Evolutionary conservation across 2,329 filamentous ascomycete species (phyloP).

Genomic region (Fusarium liriodendri): DNA sequence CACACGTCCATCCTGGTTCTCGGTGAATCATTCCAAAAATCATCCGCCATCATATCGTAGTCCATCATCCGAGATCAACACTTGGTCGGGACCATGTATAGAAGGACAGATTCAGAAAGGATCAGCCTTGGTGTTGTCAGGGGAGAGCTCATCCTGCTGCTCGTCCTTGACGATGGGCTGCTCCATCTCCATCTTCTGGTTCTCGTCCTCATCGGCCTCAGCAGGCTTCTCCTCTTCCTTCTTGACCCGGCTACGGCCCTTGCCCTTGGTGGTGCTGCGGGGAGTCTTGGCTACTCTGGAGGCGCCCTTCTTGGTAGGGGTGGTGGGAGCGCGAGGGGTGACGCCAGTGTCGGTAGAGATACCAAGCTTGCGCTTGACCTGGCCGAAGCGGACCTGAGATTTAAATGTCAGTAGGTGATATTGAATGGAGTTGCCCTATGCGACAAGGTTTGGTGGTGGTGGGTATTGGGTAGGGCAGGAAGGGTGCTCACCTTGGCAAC

Average conservation of each 20-base stretch:
- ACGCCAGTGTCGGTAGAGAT: conserved; percentile 45
- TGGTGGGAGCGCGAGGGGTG: conserved; percentile 9
- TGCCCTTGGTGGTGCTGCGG: conserved; percentile 35
- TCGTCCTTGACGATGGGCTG: conserved; percentile 19
- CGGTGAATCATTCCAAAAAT: neutral
- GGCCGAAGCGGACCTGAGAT: conserved; percentile 58
- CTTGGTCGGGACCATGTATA: neutral
- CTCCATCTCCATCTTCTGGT: conserved; percentile 35
- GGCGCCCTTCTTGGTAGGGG: conserved; percentile 40
- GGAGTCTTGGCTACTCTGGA: conserved; percentile 48
- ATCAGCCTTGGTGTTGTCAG: neutral
- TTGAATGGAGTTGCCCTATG: neutral
- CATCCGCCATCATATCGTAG: neutral
- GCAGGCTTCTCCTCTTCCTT: conserved; percentile 34
- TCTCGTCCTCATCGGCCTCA: conserved; percentile 29
- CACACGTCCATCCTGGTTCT: conserved; percentile 3
- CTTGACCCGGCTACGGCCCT: conserved; percentile 36
- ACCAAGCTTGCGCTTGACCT: conserved; percentile 61
- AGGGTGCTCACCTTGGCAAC: conserved; percentile 55
- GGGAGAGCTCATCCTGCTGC: conserved; percentile 9
- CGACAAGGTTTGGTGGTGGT: neutral
- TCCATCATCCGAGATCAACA: neutral
- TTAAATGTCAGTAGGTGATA: conserved; percentile 2
- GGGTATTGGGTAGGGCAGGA: neutral
- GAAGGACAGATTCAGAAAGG: conserved; percentile 14